Conservation (phyloP, 108 stramenopile species). For the Skeletonema tropicum region DNA sequence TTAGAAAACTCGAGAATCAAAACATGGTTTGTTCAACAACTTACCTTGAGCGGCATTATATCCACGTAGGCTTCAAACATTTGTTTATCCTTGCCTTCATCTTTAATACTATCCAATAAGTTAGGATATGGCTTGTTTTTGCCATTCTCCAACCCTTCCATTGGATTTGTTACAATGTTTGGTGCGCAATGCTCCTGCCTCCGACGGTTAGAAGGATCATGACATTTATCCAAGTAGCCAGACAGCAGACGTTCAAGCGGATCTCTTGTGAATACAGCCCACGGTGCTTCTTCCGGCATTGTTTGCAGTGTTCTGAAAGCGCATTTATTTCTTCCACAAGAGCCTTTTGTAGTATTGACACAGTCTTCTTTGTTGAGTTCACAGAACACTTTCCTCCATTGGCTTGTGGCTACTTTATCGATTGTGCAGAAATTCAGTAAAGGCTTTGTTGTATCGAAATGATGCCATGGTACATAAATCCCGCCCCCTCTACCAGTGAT, state of each 20-base stretch:
- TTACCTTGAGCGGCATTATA: conserved; percentile 49
- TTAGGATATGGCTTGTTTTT: background rate
- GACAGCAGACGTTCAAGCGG: conserved; percentile 62
- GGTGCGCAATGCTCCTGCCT: conserved; percentile 35
- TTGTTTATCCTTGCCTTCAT: conserved; percentile 26
- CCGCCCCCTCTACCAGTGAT: background rate
- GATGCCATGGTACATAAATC: conserved; percentile 48
- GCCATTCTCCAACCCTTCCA: background rate
- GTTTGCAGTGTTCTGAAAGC: conserved; percentile 20
- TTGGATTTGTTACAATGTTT: conserved; percentile 37
- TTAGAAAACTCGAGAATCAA: background rate
- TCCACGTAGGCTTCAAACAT: conserved; percentile 64
- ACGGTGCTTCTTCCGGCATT: conserved; percentile 29
- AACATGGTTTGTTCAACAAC: background rate
- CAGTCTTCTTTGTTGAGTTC: conserved; percentile 36
- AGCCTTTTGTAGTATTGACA: conserved; percentile 5
- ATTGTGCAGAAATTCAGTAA: conserved; percentile 50
- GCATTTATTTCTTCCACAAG: conserved; percentile 22
- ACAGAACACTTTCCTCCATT: conserved; percentile 45
- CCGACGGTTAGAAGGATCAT: background rate
- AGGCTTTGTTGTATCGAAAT: conserved; percentile 45
- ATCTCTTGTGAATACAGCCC: conserved; percentile 64
- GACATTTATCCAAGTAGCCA: conserved; percentile 65
- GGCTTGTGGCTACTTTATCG: conserved; percentile 49
- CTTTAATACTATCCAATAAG: conserved; percentile 20